Evolutionary conservation across 495 filamentous ascomycete genomes (phyloP).

Genomic region (Talaromyces adpressus): DNA sequence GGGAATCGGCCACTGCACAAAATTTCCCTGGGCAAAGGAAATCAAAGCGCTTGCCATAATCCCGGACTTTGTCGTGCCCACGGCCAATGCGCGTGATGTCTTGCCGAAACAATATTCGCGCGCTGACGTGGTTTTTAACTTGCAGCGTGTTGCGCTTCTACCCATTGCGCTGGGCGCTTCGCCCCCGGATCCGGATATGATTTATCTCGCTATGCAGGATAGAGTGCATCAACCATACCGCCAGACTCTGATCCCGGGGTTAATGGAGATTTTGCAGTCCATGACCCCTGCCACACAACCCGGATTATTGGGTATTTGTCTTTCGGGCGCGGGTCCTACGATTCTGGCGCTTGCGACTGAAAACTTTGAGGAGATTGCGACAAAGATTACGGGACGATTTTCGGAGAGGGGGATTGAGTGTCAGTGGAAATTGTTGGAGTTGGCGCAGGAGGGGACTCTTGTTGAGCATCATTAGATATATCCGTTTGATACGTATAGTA

Average conservation of each 20-base stretch:
- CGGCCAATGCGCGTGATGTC: conserved; percentile 76
- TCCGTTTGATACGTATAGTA: background rate
- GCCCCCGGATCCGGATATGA: conserved; percentile 86
- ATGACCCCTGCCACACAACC: conserved; percentile 79
- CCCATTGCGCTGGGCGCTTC: conserved; percentile 77
- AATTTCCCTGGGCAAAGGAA: conserved; percentile 84
- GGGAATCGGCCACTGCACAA: conserved; percentile 87
- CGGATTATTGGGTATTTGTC: conserved; percentile 83
- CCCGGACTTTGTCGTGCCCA: conserved; percentile 87
- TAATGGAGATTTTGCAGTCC: conserved; percentile 81
- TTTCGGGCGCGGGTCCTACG: conserved; percentile 90
- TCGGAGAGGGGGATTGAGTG: conserved; percentile 63
- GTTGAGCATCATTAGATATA: conserved; percentile 33
- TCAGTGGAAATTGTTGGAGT: conserved; percentile 80
- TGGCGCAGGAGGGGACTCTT: conserved; percentile 74
- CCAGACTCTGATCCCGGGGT: conserved; percentile 77
- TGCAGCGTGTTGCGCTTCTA: conserved; percentile 83
- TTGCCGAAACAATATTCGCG: conserved; percentile 69
- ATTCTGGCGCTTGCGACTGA: conserved; percentile 86
- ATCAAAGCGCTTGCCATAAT: conserved; percentile 95
- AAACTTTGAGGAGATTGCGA: conserved; percentile 79
- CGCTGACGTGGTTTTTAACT: conserved; percentile 85
- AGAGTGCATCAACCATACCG: conserved; percentile 95
- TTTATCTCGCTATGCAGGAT: conserved; percentile 96
- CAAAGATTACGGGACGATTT: conserved; percentile 65